These are phyloP conservation scores for Holtermannia corniformis DNA, from an alignment of 768 basidiomycete genomes.

Conservation along the genomic window DNA sequence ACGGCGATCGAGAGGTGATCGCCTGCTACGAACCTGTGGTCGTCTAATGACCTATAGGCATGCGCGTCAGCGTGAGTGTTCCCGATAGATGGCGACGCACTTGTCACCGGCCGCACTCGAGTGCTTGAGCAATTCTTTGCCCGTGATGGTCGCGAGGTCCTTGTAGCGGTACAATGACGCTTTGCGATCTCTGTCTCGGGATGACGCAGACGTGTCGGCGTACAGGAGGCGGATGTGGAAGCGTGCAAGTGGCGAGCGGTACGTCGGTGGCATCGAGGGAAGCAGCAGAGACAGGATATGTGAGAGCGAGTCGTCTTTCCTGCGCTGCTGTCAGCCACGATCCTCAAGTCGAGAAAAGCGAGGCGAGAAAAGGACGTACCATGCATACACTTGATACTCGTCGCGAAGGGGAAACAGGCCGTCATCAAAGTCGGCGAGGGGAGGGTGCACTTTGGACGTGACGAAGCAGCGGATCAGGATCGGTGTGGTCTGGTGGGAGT, in stretches of 20 bases:
- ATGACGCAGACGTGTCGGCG: constrained; percentile 22
- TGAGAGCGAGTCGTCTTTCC: constrained; percentile 31
- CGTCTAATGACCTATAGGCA: constrained; percentile 10
- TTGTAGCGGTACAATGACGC: constrained; percentile 25
- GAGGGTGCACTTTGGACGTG: constrained; percentile 27
- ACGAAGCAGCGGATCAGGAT: constrained; percentile 32
- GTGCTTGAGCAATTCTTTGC: constrained; percentile 18
- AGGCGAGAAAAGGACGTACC: constrained; percentile 12
- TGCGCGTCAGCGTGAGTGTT: constrained; percentile 2
- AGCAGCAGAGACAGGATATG: constrained; percentile 27
- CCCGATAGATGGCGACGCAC: constrained; percentile 19
- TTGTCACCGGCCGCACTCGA: background rate
- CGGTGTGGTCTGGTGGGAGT: constrained; percentile 19
- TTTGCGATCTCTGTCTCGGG: background rate
- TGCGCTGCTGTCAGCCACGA: constrained; percentile 1
- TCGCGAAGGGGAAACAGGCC: constrained; percentile 28
- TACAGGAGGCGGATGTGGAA: constrained; percentile 34
- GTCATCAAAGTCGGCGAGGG: constrained; percentile 30
- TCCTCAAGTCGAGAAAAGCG: background rate
- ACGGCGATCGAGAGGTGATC: constrained; percentile 25
- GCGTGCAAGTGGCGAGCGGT: constrained; percentile 30
- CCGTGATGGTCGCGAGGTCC: constrained; percentile 28
- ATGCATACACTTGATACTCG: constrained; percentile 32
- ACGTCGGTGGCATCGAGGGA: constrained; percentile 26
- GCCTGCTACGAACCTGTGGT: constrained; percentile 29